Base-by-base conservation (phyloP, 2,329 filamentous ascomycete genomes). In the Emmonsia crescens region DNA sequence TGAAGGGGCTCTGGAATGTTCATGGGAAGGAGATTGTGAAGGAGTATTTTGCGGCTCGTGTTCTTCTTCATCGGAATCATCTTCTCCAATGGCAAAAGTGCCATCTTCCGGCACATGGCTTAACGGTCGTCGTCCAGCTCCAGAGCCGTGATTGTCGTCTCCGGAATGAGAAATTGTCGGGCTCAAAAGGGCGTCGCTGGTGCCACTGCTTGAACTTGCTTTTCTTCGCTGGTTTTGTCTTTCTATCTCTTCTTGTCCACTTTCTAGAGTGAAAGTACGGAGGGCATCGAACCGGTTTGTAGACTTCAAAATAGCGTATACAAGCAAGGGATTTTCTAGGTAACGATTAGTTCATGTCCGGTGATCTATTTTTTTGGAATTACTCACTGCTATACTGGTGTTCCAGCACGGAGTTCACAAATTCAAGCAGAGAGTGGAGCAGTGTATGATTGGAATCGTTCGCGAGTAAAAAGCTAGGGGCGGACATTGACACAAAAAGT, bases 391-490 rank as follows among this genome's bases (percentile, higher is more conserved):
- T 81, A 70, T 90, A 94, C 70, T 96, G 88, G 72, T 96, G 89
- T 75, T 97, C 94, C 44, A 97, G 79, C 51, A 96, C 88, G 1
- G 90, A 85, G 71, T 94, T 96, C 70, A 97, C 86, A 0, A 91
- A 92, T 71, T 96, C 91, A 10, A 99, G 80, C 31, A 97, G 76
- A 0, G 91, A 92, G 57, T 85, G 83, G 6, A 99, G 79, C 4
- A 97, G 82, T 38, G 80, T 78, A 71, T 97, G 89, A 66, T 99
- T 99, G 44, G 84, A 89, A 62, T 99, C 94, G 68, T 96, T 97
- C 8, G 90, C 91, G 21, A 97, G 79, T 10, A 99, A 78, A 72
- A 97, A 99, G 38, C 89, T 91, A 0, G 94, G 93, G 0, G 91
- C 89, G 9, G 93, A 95, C 89, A 97, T 96, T 40, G 89, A 94